These are phyloP conservation scores for Mycosphaerella sp. DNA, from an alignment of 2,329 filamentous ascomycete genomes.

Conservation along the genomic window DNA sequence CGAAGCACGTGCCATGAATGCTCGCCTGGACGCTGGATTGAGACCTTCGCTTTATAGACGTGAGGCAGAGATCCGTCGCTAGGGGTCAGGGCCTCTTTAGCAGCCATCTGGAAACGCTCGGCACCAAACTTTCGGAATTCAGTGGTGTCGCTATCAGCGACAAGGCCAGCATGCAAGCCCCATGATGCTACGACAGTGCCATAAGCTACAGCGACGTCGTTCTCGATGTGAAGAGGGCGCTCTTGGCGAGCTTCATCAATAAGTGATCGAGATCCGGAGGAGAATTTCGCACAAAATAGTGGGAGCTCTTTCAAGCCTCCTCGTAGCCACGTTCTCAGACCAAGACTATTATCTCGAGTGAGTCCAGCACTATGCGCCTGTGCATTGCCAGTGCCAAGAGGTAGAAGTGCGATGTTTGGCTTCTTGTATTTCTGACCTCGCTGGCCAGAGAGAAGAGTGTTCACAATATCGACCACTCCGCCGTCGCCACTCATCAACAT, in stretches of 20 bases:
- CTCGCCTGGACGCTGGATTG: constrained; percentile 32
- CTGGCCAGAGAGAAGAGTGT: constrained; percentile 49
- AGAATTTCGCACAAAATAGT: constrained; percentile 42
- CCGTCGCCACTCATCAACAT: constrained; percentile 84
- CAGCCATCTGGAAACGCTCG: constrained; percentile 78
- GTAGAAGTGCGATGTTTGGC: constrained; percentile 51
- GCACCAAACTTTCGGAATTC: constrained; percentile 71
- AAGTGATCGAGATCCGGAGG: constrained; percentile 40
- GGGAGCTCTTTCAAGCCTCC: constrained; percentile 37
- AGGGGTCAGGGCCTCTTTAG: constrained; percentile 64
- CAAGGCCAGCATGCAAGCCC: constrained; percentile 80
- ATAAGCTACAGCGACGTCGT: constrained; percentile 41
- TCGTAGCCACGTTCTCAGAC: constrained; percentile 36
- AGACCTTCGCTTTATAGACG: constrained; percentile 51
- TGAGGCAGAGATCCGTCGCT: constrained; percentile 49
- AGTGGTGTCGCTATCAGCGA: constrained; percentile 83
- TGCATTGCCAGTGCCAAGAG: constrained; percentile 44
- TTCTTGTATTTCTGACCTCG: constrained; percentile 46
- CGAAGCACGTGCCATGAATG: constrained; percentile 33
- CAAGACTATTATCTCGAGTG: constrained; percentile 37
- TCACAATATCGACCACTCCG: constrained; percentile 75
- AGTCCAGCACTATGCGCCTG: constrained; percentile 43
- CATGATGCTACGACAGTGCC: constrained; percentile 85
- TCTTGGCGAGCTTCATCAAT: constrained; percentile 43
- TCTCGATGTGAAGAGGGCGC: constrained; percentile 30